Conservation (phyloP, 2,329 filamentous ascomycete species). For the Xylaria sp. region DNA sequence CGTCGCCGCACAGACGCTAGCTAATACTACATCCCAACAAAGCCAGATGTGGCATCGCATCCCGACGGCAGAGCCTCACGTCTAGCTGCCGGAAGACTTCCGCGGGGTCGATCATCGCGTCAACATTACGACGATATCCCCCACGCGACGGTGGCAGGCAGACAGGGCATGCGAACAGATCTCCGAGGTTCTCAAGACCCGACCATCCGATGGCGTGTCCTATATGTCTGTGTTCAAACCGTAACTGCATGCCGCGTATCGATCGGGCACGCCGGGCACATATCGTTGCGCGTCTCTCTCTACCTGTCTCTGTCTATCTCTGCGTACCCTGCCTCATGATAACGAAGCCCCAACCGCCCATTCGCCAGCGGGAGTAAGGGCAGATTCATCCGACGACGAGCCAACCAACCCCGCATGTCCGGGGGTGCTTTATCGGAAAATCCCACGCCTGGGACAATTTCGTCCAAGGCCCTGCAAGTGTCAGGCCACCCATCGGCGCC, state of each 20-base stretch:
- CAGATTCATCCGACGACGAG: not conserved
- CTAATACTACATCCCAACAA: not conserved
- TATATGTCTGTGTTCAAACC: slow-evolving; percentile 19
- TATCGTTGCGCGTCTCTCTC: slow-evolving; percentile 3
- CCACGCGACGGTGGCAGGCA: slow-evolving; percentile 18
- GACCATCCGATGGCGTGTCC: slow-evolving; percentile 8
- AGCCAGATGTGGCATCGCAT: slow-evolving; percentile 1
- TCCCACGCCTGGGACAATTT: slow-evolving; percentile 20
- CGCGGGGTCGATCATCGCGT: slow-evolving; percentile 33
- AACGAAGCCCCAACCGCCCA: slow-evolving; percentile 15
- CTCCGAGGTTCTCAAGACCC: slow-evolving; percentile 10
- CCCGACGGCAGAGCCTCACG: slow-evolving; percentile 35
- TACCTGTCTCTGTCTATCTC: not conserved
- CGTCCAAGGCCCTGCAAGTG: slow-evolving; percentile 18
- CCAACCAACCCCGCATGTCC: slow-evolving; percentile 24
- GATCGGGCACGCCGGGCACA: slow-evolving; percentile 18
- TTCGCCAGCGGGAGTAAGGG: slow-evolving; percentile 22
- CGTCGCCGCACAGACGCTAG: slow-evolving; percentile 1
- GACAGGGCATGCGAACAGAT: slow-evolving; percentile 18
- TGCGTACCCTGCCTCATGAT: slow-evolving; percentile 5
- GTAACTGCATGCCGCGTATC: slow-evolving; percentile 26
- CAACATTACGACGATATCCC: slow-evolving; percentile 3
- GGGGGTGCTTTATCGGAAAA: slow-evolving; percentile 20
- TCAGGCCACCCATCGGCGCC: slow-evolving; percentile 6
- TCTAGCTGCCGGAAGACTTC: slow-evolving; percentile 33